phyloP scores from a whole-genome alignment of 2,329 filamentous ascomycete genomes.

The Bretziella fagacearum region DNA sequence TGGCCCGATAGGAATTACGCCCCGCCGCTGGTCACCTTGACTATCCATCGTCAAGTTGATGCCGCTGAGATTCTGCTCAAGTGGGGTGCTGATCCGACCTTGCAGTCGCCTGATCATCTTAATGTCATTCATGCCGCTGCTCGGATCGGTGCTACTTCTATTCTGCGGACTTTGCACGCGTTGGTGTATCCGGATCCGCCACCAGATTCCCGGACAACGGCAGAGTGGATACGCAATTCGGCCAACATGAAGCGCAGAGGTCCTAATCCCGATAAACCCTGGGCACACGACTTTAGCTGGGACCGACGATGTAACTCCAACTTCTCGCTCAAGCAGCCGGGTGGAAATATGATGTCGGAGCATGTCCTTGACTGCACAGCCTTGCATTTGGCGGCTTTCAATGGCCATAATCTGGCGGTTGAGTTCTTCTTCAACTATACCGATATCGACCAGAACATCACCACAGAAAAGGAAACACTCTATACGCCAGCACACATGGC shows the following conservation, averaged over 20 bases:
- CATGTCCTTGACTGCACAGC: conserved; percentile 9
- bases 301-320: conserved; percentile 10
- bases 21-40: conserved; percentile 15
- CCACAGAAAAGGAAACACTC: not conserved
- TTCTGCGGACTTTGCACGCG: not conserved
- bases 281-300: conserved; percentile 12
- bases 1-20: not conserved
- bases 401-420: conserved; percentile 12
- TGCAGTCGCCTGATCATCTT: conserved; percentile 11
- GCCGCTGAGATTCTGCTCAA: conserved; percentile 10
- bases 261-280: not conserved
- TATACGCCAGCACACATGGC: conserved; percentile 14
- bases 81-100: conserved; percentile 11
- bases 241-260: not conserved
- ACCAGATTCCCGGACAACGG: not conserved
- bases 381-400: conserved; percentile 15
- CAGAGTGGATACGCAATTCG: not conserved
- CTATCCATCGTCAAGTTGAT: conserved; percentile 13
- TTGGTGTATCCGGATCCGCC: not conserved
- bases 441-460: conserved; percentile 6
- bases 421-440: conserved; percentile 12
- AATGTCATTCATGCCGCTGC: conserved; percentile 10
- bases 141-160: conserved; percentile 2
- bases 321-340: conserved; percentile 12
- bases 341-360: not conserved